Conservation (phyloP, 805 yeast species). For the Spathaspora gorwiae region DNA sequence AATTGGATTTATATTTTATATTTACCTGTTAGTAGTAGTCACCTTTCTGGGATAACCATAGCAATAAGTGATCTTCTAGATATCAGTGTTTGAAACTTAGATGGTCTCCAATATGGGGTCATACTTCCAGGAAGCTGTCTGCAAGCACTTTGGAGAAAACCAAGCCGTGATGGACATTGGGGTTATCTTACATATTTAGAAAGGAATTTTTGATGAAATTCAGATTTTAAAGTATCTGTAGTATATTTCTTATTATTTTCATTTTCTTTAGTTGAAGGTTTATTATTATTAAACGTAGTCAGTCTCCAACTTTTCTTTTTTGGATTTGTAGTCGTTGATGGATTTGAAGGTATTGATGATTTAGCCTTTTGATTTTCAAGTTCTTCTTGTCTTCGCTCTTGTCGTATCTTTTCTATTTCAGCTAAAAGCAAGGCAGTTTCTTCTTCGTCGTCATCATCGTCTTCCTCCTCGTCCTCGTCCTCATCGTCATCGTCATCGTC, state of each 20-base stretch:
- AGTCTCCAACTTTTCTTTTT: slow-evolving; percentile 28
- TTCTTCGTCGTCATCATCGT: slow-evolving; percentile 10
- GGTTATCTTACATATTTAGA: slow-evolving; percentile 27
- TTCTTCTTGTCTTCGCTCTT: slow-evolving; percentile 8
- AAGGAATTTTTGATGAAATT: slow-evolving; percentile 30
- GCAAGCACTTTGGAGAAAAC: not conserved
- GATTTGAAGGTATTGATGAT: slow-evolving; percentile 6
- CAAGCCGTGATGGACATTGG: not conserved
- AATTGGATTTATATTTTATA: too few relatives aligned
- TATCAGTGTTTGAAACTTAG: too few relatives aligned
- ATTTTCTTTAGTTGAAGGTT: not conserved
- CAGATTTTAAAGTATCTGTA: slow-evolving; percentile 30
- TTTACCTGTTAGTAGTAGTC: too few relatives aligned
- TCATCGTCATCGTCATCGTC: slow-evolving; percentile 2
- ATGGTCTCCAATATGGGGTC: too few relatives aligned
- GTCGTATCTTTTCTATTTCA: slow-evolving; percentile 16
- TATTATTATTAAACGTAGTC: slow-evolving; percentile 16
- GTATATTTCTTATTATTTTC: slow-evolving; percentile 16
- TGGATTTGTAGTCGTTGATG: not conserved
- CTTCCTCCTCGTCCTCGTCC: slow-evolving; percentile 3
- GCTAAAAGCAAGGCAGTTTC: slow-evolving; percentile 14
- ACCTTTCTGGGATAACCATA: too few relatives aligned
- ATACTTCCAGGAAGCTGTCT: too few relatives aligned
- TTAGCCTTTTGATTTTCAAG: slow-evolving; percentile 13
- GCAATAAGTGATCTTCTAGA: too few relatives aligned